A percentile compares a stretch with the other conserved stretches of the same genome.
Evolutionary conservation across 2,329 filamentous ascomycete genomes (phyloP).

Genomic region (Dactylellina haptotyla): DNA sequence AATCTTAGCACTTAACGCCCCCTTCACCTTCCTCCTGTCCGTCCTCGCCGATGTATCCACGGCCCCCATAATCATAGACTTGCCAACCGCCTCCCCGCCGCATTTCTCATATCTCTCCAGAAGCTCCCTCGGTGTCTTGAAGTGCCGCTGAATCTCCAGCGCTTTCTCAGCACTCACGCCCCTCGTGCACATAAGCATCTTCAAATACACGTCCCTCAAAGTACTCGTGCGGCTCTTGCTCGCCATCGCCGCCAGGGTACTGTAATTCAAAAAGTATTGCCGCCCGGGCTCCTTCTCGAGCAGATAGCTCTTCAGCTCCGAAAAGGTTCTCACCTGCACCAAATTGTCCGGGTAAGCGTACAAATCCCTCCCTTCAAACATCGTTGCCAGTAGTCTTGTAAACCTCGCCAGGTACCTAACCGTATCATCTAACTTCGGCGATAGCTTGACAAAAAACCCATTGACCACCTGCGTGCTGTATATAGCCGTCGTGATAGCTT

Average conservation of each 20-base stretch:
- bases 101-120: constrained; percentile 73
- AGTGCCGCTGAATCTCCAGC: constrained; percentile 79
- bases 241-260: constrained; percentile 75
- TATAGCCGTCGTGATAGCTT: constrained; percentile 76
- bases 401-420: constrained; percentile 78
- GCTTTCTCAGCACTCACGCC: constrained; percentile 81
- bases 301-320: constrained; percentile 70
- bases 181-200: constrained; percentile 85
- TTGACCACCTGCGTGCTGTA: constrained; percentile 81
- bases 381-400: constrained; percentile 73
- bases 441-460: constrained; percentile 81
- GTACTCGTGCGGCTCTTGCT: constrained; percentile 81
- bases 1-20: constrained; percentile 73
- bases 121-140: constrained; percentile 77
- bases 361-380: constrained; percentile 69
- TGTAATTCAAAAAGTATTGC: constrained; percentile 74
- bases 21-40: constrained; percentile 75
- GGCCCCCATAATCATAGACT: constrained; percentile 59
- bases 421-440: constrained; percentile 78
- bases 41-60: constrained; percentile 70
- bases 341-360: constrained; percentile 73
- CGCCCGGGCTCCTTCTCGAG: constrained; percentile 65
- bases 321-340: constrained; percentile 73
- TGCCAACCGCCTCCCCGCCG: constrained; percentile 63
- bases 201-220: constrained; percentile 78